Percentiles rank a stretch among this genome's conserved stretches.
Evolutionary conservation across 208 protist genomes (phyloP).

Genomic region (Phytomonas francai): DNA sequence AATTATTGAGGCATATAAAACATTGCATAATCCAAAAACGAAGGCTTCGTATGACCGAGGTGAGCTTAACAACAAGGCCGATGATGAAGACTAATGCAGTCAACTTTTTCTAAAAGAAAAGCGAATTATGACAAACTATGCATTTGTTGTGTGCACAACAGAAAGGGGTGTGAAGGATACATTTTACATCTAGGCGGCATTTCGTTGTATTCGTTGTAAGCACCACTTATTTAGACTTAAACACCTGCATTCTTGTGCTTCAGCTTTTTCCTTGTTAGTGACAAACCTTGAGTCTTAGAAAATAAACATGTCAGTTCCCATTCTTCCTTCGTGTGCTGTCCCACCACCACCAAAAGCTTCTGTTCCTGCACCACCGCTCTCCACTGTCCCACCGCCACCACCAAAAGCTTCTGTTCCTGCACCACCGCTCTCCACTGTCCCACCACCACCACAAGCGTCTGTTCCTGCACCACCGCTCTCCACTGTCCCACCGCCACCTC

Average conservation of each 20-base stretch:
- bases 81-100: constrained; percentile 14
- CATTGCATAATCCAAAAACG: constrained; percentile 61
- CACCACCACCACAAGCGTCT: too few species aligned
- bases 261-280: background rate
- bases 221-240: constrained; percentile 1
- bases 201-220: background rate
- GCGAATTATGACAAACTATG: background rate
- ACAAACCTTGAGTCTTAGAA: background rate
- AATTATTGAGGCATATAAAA: constrained; percentile 80
- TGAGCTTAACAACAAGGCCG: constrained; percentile 29
- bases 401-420: too few species aligned
- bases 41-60: constrained; percentile 73
- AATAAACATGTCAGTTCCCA: constrained; percentile 8
- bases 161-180: background rate
- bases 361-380: too few species aligned
- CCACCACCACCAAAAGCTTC: constrained; percentile 3
- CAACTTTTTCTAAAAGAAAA: background rate
- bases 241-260: constrained; percentile 9
- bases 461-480: constrained; percentile 17
- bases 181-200: background rate
- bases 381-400: too few species aligned
- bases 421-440: too few species aligned
- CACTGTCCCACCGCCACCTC: constrained; percentile 18
- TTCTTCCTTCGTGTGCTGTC: background rate
- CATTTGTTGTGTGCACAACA: background rate